Percentiles rank a stretch among this genome's conserved stretches.
Evolutionary conservation across 768 basidiomycete species (phyloP).

Genomic region (Cyathus striatus): DNA sequence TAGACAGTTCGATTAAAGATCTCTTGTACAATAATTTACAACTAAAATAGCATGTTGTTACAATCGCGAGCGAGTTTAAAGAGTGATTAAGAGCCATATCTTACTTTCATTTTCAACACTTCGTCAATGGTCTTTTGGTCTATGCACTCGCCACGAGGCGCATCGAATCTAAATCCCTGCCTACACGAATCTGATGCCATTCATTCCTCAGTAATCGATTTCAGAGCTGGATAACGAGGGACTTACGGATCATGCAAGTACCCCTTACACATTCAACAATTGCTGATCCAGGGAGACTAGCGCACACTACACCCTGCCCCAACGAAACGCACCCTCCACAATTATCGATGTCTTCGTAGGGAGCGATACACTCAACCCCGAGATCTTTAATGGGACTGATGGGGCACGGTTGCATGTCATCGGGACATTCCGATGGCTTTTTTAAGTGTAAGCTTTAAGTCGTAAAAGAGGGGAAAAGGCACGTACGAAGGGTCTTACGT

Average conservation of each 20-base stretch:
- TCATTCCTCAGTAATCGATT: no score
- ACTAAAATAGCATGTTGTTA: no score
- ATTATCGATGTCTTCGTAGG: slow-evolving; percentile 10
- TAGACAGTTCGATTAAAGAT: no score
- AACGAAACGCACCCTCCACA: slow-evolving; percentile 14
- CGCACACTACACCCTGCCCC: slow-evolving; percentile 10
- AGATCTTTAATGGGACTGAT: not conserved
- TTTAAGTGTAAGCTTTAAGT: not conserved
- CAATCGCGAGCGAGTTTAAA: no score
- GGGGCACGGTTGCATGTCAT: slow-evolving; percentile 8
- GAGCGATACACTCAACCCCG: slow-evolving; percentile 11
- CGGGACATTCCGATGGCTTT: slow-evolving; percentile 3
- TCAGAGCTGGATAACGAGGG: no score
- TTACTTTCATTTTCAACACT: no score
- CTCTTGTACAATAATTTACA: no score
- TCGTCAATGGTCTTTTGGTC: no score
- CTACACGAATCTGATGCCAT: not conserved
- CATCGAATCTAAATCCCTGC: not conserved
- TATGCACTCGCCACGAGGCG: not conserved
- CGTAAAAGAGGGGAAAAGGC: not conserved
- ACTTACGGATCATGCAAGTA: slow-evolving; percentile 12
- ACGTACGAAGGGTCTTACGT: not conserved
- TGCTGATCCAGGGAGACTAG: slow-evolving; percentile 9
- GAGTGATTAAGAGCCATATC: no score
- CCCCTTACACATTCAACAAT: slow-evolving; percentile 10